Evolutionary conservation across 768 basidiomycete genomes (phyloP).

Genomic region (Lentinula guzmanii): DNA sequence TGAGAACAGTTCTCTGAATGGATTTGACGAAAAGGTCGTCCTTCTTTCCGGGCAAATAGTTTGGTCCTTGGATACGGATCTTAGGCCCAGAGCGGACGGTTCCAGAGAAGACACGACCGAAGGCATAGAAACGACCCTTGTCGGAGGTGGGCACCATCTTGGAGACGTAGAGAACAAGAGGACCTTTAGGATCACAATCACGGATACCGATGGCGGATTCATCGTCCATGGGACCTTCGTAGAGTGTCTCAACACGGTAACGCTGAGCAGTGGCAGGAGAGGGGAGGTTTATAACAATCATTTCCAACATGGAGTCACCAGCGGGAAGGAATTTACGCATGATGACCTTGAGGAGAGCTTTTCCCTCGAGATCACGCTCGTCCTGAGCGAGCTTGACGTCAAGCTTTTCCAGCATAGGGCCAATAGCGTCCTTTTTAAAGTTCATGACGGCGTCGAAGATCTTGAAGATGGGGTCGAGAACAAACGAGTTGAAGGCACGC

Average conservation of each 20-base stretch:
- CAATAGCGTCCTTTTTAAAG: slow-evolving; percentile 91
- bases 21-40: slow-evolving; percentile 97
- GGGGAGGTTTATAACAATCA: slow-evolving; percentile 99
- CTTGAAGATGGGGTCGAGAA: slow-evolving; percentile 98
- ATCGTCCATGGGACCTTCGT: slow-evolving; percentile 99
- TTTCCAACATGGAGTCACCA: slow-evolving; percentile 97
- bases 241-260: slow-evolving; percentile 98
- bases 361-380: slow-evolving; percentile 92
- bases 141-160: slow-evolving; percentile 99
- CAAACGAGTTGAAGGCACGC: slow-evolving; percentile 97
- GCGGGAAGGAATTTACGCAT: slow-evolving; percentile 99
- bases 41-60: slow-evolving; percentile 98
- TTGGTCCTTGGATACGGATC: slow-evolving; percentile 98
- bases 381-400: slow-evolving; percentile 84
- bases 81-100: slow-evolving; percentile 97
- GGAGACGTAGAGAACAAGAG: slow-evolving; percentile 96
- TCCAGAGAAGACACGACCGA: slow-evolving; percentile 99
- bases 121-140: slow-evolving; percentile 99
- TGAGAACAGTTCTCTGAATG: slow-evolving; percentile 96
- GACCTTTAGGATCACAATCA: slow-evolving; percentile 94
- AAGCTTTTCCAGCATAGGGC: slow-evolving; percentile 89
- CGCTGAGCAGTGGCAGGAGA: slow-evolving; percentile 96
- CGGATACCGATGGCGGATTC: slow-evolving; percentile 98
- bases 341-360: slow-evolving; percentile 91
- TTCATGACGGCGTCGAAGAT: slow-evolving; percentile 99